These are phyloP conservation scores for Cichorium intybus DNA, from an alignment of 140 eudicot species.

Conservation along the genomic window DNA sequence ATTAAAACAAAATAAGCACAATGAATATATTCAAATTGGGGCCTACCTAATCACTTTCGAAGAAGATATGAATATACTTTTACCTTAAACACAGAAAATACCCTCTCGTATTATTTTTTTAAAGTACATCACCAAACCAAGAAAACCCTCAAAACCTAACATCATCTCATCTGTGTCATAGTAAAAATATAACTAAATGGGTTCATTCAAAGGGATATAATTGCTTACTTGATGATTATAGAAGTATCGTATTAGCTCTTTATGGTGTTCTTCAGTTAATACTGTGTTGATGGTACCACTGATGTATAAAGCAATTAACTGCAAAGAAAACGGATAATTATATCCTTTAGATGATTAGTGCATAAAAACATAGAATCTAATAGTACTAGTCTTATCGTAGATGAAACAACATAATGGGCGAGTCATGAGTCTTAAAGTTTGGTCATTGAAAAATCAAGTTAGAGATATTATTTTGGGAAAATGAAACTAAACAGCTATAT, in stretches of 20 bases:
- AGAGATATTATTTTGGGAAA: too few relatives aligned
- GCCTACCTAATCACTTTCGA: too few relatives aligned
- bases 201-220: background rate
- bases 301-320: constrained; percentile 53
- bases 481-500: background rate
- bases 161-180: background rate
- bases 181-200: background rate
- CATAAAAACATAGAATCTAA: background rate
- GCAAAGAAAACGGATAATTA: constrained; percentile 8
- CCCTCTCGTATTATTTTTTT: too few relatives aligned
- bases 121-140: too few relatives aligned
- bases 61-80: background rate
- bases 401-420: background rate
- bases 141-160: too few relatives aligned
- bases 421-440: background rate
- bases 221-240: constrained; percentile 49
- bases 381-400: too few relatives aligned
- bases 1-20: too few relatives aligned
- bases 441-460: too few relatives aligned
- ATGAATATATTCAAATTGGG: too few relatives aligned
- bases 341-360: background rate
- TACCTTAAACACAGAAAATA: too few relatives aligned
- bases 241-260: constrained; percentile 49
- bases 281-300: constrained; percentile 32
- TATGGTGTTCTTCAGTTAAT: constrained; percentile 41